A percentile compares a stretch with the other conserved stretches of the same genome.
Evolutionary conservation across 257 asterid genomes (phyloP).

Genomic region (Solanum pinnatisectum): DNA sequence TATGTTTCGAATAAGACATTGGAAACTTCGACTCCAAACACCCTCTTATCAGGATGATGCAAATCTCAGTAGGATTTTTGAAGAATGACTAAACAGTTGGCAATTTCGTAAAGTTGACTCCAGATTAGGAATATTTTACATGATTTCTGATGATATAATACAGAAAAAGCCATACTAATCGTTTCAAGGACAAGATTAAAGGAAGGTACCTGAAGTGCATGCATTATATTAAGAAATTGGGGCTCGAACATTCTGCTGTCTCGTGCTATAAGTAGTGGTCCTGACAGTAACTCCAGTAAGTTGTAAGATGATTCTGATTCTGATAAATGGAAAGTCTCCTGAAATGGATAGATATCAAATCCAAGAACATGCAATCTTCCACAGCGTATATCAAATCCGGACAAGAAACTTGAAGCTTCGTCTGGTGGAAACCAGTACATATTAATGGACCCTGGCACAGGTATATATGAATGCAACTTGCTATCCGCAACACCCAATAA

Average conservation of each 20-base stretch:
- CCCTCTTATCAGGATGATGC: background rate
- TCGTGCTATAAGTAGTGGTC: slow-evolving; percentile 37
- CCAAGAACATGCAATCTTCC: slow-evolving; percentile 71
- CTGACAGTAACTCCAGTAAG: slow-evolving; percentile 32
- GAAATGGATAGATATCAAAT: slow-evolving; percentile 34
- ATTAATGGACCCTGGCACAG: slow-evolving; percentile 47
- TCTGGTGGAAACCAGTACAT: slow-evolving; percentile 97
- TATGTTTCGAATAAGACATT: background rate
- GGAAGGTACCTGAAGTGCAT: slow-evolving; percentile 76
- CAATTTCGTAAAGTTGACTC: background rate
- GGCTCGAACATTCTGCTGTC: slow-evolving; percentile 35
- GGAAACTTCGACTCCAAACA: background rate
- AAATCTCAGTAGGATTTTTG: background rate
- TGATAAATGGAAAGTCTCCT: slow-evolving; percentile 4
- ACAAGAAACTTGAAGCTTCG: slow-evolving; percentile 47
- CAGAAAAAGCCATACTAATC: background rate
- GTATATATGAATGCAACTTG: slow-evolving; percentile 26
- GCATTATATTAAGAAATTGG: slow-evolving; percentile 58
- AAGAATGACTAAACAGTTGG: background rate
- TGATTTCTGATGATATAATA: background rate
- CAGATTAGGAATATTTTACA: background rate
- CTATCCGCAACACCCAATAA: slow-evolving; percentile 7
- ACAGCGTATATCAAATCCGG: slow-evolving; percentile 72
- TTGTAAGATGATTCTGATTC: slow-evolving; percentile 22
- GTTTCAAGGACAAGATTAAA: background rate